Conservation (phyloP, 441 rosid genomes). For the Rhodomyrtus psidioides region DNA sequence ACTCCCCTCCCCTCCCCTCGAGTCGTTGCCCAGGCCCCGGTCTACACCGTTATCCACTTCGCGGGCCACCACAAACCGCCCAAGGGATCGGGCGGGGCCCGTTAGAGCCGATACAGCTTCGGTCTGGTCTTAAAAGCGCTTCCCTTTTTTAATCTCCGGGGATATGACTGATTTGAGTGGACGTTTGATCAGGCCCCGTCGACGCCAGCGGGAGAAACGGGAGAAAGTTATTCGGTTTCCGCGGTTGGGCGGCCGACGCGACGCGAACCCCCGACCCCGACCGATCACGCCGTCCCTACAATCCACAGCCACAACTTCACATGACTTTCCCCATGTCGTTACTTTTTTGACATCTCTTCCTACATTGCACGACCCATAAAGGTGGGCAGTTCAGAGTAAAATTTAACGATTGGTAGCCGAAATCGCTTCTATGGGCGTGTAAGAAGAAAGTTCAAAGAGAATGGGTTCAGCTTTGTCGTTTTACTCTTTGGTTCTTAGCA, state of each 20-base stretch:
- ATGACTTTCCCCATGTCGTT: not conserved
- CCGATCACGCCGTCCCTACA: not conserved
- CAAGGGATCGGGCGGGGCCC: conserved; percentile 2
- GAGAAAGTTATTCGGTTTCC: not conserved
- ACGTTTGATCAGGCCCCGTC: not conserved
- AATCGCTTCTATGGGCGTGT: not conserved
- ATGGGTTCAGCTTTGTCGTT: no score
- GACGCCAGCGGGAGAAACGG: not conserved
- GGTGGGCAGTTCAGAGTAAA: not conserved
- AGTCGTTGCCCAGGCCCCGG: not conserved
- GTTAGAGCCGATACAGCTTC: conserved; percentile 11
- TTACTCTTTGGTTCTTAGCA: not conserved
- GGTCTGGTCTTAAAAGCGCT: conserved; percentile 13
- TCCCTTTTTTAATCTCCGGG: conserved; percentile 5
- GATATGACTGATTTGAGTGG: not conserved
- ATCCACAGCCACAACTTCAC: not conserved
- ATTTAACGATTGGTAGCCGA: not conserved
- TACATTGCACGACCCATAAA: not conserved
- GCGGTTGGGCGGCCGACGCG: not conserved
- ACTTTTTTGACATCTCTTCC: not conserved
- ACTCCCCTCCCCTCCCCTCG: not conserved
- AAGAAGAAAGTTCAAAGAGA: not conserved
- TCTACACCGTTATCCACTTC: not conserved
- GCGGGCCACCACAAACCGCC: conserved; percentile 36
- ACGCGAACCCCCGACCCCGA: not conserved